These are phyloP conservation scores for Erythrophleum ivorense DNA, from an alignment of 331 rosid species.

Conservation along the genomic window DNA sequence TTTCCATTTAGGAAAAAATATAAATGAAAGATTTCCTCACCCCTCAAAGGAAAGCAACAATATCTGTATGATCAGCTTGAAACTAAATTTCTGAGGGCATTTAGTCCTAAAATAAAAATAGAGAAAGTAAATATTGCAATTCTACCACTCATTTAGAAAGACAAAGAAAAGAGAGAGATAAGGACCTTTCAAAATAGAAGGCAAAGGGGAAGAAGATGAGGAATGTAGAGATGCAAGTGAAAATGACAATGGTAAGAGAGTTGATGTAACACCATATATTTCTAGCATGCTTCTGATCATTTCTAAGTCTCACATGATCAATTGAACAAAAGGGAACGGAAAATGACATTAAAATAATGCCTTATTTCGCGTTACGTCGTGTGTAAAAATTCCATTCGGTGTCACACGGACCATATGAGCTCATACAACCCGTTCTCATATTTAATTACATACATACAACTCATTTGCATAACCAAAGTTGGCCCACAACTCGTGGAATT, in stretches of 20 bases:
- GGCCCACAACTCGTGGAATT: too few species aligned
- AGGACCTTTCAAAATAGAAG: conserved; percentile 76
- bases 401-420: too few species aligned
- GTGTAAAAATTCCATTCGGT: too few species aligned
- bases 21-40: conserved; percentile 40
- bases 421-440: too few species aligned
- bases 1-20: neutral
- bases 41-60: conserved; percentile 67
- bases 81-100: conserved; percentile 52
- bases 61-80: conserved; percentile 51
- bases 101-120: conserved; percentile 48
- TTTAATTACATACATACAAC: too few species aligned
- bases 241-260: conserved; percentile 67
- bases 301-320: too few species aligned
- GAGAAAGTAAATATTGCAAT: neutral
- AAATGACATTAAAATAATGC: too few species aligned
- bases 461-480: too few species aligned
- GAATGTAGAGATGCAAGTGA: conserved; percentile 66
- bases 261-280: too few species aligned
- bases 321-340: too few species aligned
- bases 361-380: too few species aligned
- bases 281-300: too few species aligned
- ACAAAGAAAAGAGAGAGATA: conserved; percentile 6
- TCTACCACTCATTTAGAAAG: neutral
- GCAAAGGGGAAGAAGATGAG: conserved; percentile 72